Conservation (phyloP, 2,329 filamentous ascomycete species). For the Fusarium sp. region DNA sequence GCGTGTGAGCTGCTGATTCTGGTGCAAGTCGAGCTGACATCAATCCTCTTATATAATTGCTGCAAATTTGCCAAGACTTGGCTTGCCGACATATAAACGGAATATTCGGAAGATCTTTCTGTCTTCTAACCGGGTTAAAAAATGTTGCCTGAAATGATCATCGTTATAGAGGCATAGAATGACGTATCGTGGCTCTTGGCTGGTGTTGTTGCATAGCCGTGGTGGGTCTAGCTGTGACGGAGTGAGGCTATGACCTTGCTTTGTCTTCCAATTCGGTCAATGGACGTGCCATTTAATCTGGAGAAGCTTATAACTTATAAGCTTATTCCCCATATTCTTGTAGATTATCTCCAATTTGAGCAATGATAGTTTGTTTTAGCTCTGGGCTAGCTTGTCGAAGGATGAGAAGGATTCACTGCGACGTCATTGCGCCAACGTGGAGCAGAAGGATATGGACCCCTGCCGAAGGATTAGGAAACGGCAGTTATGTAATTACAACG, state of each 20-base stretch:
- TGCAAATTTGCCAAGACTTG: too few species aligned
- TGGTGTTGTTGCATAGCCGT: not conserved
- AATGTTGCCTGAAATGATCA: not conserved
- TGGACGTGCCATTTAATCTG: not conserved
- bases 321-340: not conserved
- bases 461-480: accelerated
- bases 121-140: not conserved
- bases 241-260: not conserved
- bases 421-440: not conserved
- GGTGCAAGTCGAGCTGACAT: accelerated
- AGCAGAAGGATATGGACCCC: not conserved
- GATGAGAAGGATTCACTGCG: not conserved
- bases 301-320: not conserved
- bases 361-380: not conserved
- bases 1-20: too few species aligned
- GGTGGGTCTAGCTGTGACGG: not conserved
- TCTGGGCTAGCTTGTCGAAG: not conserved
- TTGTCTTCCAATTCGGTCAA: too few species aligned
- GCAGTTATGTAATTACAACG: not conserved
- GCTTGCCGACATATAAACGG: not conserved
- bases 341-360: not conserved
- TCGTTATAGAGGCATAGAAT: not conserved
- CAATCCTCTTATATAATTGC: not conserved
- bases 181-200: not conserved
- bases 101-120: not conserved